phyloP scores from a whole-genome alignment of 1,139 yeast species.

The Hansenula lynferdii region DNA sequence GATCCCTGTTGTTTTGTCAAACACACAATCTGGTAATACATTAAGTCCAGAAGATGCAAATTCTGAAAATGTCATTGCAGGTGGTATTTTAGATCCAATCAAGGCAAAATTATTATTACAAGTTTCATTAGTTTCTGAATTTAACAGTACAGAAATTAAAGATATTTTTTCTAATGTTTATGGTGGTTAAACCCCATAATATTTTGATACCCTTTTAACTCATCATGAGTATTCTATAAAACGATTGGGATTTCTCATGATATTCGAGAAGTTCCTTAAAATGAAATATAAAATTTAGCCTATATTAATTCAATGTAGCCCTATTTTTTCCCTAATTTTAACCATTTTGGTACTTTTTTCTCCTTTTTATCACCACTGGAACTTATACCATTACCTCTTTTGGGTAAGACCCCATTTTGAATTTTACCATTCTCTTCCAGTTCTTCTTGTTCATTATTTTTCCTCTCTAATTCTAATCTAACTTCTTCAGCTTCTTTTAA shows the following conservation, averaged over 20 bases:
- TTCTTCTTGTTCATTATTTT: constrained; percentile 16
- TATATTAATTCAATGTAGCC: neutral
- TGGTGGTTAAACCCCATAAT: constrained; percentile 27
- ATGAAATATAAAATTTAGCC: neutral
- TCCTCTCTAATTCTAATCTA: constrained; percentile 32
- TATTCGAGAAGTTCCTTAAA: too few relatives aligned
- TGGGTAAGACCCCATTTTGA: constrained; percentile 16
- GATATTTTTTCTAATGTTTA: constrained; percentile 40
- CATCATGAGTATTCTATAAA: too few relatives aligned
- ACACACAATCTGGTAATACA: constrained; percentile 16
- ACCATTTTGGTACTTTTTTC: constrained; percentile 32
- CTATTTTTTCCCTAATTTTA: constrained; percentile 31
- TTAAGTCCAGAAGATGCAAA: constrained; percentile 32
- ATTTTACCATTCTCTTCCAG: constrained; percentile 4
- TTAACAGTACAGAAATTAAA: constrained; percentile 35
- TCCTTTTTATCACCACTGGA: constrained; percentile 5
- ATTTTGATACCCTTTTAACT: too few relatives aligned
- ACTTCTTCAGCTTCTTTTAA: constrained; percentile 35
- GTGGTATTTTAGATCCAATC: constrained; percentile 51
- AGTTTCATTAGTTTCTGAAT: constrained; percentile 43
- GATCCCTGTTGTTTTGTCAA: constrained; percentile 13
- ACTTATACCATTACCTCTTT: neutral
- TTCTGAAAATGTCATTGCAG: constrained; percentile 32
- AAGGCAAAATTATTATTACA: constrained; percentile 49
- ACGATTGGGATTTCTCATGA: too few relatives aligned